Conservation (phyloP, 495 filamentous ascomycete genomes). For the Aspergillus cristatus region DNA sequence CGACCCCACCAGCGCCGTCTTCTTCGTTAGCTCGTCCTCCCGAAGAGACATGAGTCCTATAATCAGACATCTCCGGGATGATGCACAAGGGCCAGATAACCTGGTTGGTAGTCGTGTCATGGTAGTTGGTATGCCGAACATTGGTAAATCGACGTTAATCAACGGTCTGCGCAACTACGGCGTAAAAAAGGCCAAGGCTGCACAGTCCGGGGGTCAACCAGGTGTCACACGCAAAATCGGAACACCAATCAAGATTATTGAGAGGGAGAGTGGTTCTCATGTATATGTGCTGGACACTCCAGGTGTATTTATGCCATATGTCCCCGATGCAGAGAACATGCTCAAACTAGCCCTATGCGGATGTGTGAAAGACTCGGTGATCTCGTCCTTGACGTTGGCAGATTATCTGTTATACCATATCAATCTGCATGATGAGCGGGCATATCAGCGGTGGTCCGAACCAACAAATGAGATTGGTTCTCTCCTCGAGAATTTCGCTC, state of each 20-base stretch:
- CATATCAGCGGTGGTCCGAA: conserved; percentile 54
- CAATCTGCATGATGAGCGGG: conserved; percentile 49
- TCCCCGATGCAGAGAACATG: conserved; percentile 78
- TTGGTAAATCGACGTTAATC: conserved; percentile 80
- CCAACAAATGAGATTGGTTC: conserved; percentile 76
- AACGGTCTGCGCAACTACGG: conserved; percentile 71
- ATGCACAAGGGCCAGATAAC: conserved; percentile 35
- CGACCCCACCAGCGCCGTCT: conserved; percentile 47
- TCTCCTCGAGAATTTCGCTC: conserved; percentile 59
- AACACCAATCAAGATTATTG: conserved; percentile 72
- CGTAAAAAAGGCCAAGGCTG: conserved; percentile 63
- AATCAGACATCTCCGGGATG: conserved; percentile 45
- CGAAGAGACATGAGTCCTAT: conserved; percentile 42
- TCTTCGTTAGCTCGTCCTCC: conserved; percentile 53
- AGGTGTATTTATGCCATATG: conserved; percentile 90
- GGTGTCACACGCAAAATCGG: conserved; percentile 83
- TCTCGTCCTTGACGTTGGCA: conserved; percentile 63
- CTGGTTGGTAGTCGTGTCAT: conserved; percentile 68
- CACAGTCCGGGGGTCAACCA: conserved; percentile 74
- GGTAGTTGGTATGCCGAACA: conserved; percentile 95
- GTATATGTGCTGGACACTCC: conserved; percentile 68
- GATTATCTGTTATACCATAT: conserved; percentile 85
- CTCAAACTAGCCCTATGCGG: conserved; percentile 84
- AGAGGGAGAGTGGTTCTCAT: conserved; percentile 38
- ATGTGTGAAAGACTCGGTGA: conserved; percentile 79